A percentile compares a stretch with the other conserved stretches of the same genome.
Evolutionary conservation across 208 protist species (phyloP).

Genomic region (Trypanosoma rangeli): DNA sequence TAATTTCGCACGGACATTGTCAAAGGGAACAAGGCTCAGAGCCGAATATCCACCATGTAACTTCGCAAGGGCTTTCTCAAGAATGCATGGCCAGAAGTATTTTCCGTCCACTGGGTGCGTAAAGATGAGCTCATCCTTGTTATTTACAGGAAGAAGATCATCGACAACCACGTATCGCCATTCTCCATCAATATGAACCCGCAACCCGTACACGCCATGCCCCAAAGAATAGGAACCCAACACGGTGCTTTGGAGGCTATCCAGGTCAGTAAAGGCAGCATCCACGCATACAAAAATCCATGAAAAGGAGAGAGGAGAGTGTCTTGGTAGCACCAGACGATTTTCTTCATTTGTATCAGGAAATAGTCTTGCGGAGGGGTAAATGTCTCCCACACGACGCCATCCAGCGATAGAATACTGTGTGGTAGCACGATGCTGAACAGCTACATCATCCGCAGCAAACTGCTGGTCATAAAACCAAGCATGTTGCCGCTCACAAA

Average conservation of each 20-base stretch:
- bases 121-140: conserved; percentile 65
- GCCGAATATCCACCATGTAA: conserved; percentile 76
- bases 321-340: conserved; percentile 29
- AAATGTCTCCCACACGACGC: conserved; percentile 65
- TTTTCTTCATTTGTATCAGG: conserved; percentile 25
- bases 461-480: conserved; percentile 83
- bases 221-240: conserved; percentile 4
- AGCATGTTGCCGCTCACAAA: conserved; percentile 43
- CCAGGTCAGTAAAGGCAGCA: conserved; percentile 32
- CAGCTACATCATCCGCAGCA: conserved; percentile 39
- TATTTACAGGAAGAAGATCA: conserved; percentile 83
- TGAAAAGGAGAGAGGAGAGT: conserved; percentile 39
- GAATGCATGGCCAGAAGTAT: conserved; percentile 75
- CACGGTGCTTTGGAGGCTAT: conserved; percentile 24
- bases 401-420: conserved; percentile 57
- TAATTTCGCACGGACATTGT: conserved; percentile 24
- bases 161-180: conserved; percentile 88
- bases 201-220: conserved; percentile 56
- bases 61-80: conserved; percentile 90
- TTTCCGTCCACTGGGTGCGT: conserved; percentile 39
- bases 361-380: conserved; percentile 53
- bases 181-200: conserved; percentile 72
- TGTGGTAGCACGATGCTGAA: conserved; percentile 37
- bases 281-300: conserved; percentile 62
- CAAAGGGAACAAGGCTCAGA: conserved; percentile 39